These are phyloP conservation scores for Thraustochytrium sp. DNA, from an alignment of 352 stramenopile genomes.

Conservation along the genomic window DNA sequence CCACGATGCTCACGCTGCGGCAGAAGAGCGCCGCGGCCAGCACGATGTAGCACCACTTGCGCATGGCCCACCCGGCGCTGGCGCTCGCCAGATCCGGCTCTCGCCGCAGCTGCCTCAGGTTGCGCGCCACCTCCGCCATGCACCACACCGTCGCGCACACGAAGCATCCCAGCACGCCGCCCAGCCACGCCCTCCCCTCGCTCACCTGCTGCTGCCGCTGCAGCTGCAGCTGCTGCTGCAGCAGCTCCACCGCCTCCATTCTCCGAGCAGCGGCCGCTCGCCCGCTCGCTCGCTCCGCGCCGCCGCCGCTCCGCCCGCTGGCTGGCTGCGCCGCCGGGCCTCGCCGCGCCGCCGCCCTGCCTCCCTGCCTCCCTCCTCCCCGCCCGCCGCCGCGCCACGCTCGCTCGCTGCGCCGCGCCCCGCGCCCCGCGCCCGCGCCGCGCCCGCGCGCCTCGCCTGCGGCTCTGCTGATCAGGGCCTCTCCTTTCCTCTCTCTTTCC, in stretches of 20 bases:
- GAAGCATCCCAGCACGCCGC: not conserved
- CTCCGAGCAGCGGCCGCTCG: too few relatives aligned
- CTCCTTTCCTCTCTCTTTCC: too few relatives aligned
- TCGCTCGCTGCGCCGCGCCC: too few relatives aligned
- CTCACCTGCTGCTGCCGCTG: not conserved
- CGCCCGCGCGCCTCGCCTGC: too few relatives aligned
- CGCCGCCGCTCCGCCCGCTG: too few relatives aligned
- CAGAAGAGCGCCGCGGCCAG: not conserved
- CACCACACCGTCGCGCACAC: not conserved
- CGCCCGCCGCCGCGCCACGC: too few relatives aligned
- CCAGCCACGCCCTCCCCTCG: not conserved
- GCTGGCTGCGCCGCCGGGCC: too few relatives aligned
- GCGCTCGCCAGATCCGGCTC: not conserved
- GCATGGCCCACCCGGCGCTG: constrained; percentile 16
- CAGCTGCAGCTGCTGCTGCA: not conserved
- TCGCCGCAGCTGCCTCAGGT: not conserved
- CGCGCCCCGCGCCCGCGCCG: too few relatives aligned
- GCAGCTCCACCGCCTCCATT: not conserved
- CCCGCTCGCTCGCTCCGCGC: too few relatives aligned
- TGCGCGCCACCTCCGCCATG: not conserved
- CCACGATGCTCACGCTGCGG: not conserved
- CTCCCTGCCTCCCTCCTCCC: too few relatives aligned
- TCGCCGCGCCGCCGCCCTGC: too few relatives aligned
- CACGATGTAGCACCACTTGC: constrained; percentile 18
- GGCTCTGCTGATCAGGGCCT: too few relatives aligned